Conservation (phyloP, 2,329 filamentous ascomycete genomes). For the Neonectria magnoliae region DNA sequence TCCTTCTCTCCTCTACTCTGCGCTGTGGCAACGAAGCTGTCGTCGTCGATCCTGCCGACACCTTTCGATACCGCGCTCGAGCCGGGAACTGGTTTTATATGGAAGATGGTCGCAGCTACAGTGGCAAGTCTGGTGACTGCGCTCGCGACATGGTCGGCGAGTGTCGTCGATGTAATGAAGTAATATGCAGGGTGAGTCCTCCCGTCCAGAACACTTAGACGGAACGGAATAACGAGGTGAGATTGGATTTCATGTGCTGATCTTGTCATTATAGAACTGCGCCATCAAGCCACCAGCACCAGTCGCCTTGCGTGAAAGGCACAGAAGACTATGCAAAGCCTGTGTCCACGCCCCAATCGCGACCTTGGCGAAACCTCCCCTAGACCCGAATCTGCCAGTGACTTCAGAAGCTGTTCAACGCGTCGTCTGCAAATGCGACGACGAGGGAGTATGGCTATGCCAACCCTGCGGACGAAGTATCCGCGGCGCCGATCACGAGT, state of each 20-base stretch:
- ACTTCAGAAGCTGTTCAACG: conserved; percentile 65
- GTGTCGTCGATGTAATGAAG: conserved; percentile 79
- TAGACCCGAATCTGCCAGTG: conserved; percentile 59
- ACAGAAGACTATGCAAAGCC: conserved; percentile 81
- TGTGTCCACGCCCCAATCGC: conserved; percentile 79
- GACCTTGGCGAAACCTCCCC: conserved; percentile 57
- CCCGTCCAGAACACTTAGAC: not conserved
- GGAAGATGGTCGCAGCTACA: conserved; percentile 62
- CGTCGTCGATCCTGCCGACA: conserved; percentile 64
- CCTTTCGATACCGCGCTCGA: conserved; percentile 65
- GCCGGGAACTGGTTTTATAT: conserved; percentile 69
- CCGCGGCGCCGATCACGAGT: conserved; percentile 66
- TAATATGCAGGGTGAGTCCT: conserved; percentile 80
- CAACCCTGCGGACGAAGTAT: conserved; percentile 82
- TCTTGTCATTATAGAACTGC: conserved; percentile 75
- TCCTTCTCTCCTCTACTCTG: conserved; percentile 78
- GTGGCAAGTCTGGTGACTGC: conserved; percentile 79
- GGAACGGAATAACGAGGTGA: not conserved
- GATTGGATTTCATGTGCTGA: conserved; percentile 23
- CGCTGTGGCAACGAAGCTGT: conserved; percentile 79
- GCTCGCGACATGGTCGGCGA: conserved; percentile 87
- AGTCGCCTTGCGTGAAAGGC: conserved; percentile 74
- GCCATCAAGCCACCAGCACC: conserved; percentile 82
- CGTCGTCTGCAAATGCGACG: conserved; percentile 62
- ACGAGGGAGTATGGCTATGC: conserved; percentile 81